Evolutionary conservation across 2,329 filamentous ascomycete species (phyloP), one percentile per base, ranked within the genome.

Genomic region (Pestalotiopsis sp.): DNA sequence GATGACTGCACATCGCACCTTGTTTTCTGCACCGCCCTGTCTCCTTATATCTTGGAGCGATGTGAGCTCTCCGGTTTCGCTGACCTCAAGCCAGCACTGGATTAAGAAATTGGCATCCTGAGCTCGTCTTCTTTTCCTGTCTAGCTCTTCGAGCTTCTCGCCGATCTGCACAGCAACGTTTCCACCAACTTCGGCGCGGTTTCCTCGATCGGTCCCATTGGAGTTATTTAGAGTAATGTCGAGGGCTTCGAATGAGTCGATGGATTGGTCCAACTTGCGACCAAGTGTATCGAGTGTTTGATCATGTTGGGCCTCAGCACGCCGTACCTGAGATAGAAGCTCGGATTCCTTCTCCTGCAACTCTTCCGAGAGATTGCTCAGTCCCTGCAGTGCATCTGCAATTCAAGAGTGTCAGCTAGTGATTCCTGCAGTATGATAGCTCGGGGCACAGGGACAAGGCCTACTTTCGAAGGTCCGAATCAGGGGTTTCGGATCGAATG

Each of bases 41-140:
- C 93, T 88, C 75, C 95, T 88, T 68, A 98, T 91, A 71, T 97
- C 94, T 78, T 98, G 94, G 61, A 99, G 81, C n/a, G 92, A 90
- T 9, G 92, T 91, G 67, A 98, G 85, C 73, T 96, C 90, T 3
- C 96, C 96, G 9, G 91, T 91, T 75, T 97, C 94, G 79, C 91
- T 94, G 73, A 99, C 94, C 76, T 98, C 95, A 55, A 94, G 89
- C 95, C 96, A 99, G 82, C 96, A 99, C 77, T 97, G 92, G 71
- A 99, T 94, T 68, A 99, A 81, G 78, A 98, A 98, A 77, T 93
- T 95, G 69, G 96, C 94, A 82, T 99, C 96, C 78, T 96, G 87
- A 39, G 96, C 96, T 68, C 95, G 86, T 76, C 94, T 91, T 73
- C 94, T 86, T 81, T 99, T 97, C 75, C 94, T 89, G 80, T 99